Conservation (phyloP, 176 grass and related monocot genomes). For the Oryza officinalis region DNA sequence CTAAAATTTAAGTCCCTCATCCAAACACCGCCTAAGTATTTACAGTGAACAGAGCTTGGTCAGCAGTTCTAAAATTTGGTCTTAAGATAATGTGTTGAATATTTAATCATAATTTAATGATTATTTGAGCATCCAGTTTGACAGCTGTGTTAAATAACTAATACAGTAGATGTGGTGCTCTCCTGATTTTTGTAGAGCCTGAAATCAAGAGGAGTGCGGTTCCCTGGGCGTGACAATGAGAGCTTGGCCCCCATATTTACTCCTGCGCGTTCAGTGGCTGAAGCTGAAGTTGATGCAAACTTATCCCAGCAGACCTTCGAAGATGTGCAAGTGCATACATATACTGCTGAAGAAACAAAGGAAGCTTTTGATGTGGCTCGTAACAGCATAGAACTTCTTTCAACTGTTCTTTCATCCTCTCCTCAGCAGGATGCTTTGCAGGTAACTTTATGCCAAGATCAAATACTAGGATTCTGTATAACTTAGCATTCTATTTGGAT, state of each 20-base stretch:
- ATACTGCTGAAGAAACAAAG: conserved; percentile 74
- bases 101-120: conserved; percentile 9
- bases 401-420: conserved; percentile 90
- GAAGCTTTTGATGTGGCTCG: conserved; percentile 89
- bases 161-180: not conserved
- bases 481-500: not conserved
- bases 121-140: conserved; percentile 7
- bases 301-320: conserved; percentile 58
- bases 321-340: conserved; percentile 64
- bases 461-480: conserved; percentile 5
- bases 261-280: conserved; percentile 61
- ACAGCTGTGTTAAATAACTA: conserved; percentile 5
- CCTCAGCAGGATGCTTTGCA: conserved; percentile 90
- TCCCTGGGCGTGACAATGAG: conserved; percentile 84
- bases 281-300: conserved; percentile 52
- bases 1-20: too few species aligned
- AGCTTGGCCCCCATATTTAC: conserved; percentile 84
- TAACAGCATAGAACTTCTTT: conserved; percentile 93
- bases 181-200: conserved; percentile 62
- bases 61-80: not conserved
- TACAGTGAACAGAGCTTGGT: not conserved
- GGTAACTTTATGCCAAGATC: conserved; percentile 49
- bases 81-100: not conserved
- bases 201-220: conserved; percentile 93
- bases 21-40: too few species aligned